A percentile compares a stretch with the other conserved stretches of the same genome.
phyloP scores from a whole-genome alignment of 169 alveolate genomes.

The Plasmodium blacklocki region DNA sequence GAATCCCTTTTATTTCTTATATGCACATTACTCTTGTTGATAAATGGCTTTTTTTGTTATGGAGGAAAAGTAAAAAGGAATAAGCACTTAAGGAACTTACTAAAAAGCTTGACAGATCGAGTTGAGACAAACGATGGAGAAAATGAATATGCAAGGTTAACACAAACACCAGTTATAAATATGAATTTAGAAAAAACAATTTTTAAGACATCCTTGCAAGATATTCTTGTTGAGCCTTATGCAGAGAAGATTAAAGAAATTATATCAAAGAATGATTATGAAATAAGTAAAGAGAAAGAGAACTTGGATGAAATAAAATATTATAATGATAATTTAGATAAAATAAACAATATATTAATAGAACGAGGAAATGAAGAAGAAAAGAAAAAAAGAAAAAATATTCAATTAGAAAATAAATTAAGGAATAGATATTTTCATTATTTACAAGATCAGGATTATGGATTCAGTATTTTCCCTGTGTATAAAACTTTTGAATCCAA shows the following conservation, averaged over 20 bases:
- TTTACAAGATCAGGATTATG: slow-evolving; percentile 46
- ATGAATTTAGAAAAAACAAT: slow-evolving; percentile 51
- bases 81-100: slow-evolving; percentile 27
- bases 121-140: slow-evolving; percentile 65
- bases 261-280: slow-evolving; percentile 31
- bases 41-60: background rate
- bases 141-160: slow-evolving; percentile 69
- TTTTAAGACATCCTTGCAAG: slow-evolving; percentile 51
- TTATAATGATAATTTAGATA: slow-evolving; percentile 29
- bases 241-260: slow-evolving; percentile 65
- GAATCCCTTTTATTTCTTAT: background rate
- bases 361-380: background rate
- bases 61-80: slow-evolving; percentile 31
- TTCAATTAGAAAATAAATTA: background rate
- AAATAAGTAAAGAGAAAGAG: slow-evolving; percentile 26
- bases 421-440: slow-evolving; percentile 28
- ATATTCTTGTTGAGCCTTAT: slow-evolving; percentile 47
- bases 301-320: slow-evolving; percentile 59
- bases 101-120: slow-evolving; percentile 43
- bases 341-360: slow-evolving; percentile 12
- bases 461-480: slow-evolving; percentile 55
- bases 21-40: background rate
- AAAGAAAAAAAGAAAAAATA: slow-evolving; percentile 1
- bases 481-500: slow-evolving; percentile 71
- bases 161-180: slow-evolving; percentile 50